Percentiles rank a stretch among this genome's conserved stretches.
phyloP scores from a whole-genome alignment of 2,329 filamentous ascomycete species.

The Metarhizium sp. region DNA sequence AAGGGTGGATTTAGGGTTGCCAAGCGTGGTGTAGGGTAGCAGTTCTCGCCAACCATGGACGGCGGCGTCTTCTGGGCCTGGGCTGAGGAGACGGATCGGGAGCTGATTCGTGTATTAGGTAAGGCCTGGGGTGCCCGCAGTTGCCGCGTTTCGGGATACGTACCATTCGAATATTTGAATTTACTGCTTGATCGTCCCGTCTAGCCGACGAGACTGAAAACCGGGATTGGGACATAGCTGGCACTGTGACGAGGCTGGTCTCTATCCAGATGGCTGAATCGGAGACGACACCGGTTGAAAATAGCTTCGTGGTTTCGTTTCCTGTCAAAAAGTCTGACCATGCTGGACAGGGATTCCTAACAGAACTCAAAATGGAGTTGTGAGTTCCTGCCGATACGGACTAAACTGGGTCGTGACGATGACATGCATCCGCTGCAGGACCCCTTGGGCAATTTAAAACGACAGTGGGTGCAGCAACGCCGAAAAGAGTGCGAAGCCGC shows the following conservation, averaged over 20 bases:
- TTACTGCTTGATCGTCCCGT: conserved; percentile 19
- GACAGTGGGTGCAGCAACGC: background rate
- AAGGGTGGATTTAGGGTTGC: too few species aligned
- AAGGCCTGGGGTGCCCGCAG: background rate
- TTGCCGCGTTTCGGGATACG: conserved; percentile 4
- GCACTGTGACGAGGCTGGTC: background rate
- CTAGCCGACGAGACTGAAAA: conserved; percentile 2
- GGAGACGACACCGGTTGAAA: background rate
- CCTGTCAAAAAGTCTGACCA: background rate
- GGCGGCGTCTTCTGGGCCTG: too few species aligned
- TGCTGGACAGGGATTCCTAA: background rate
- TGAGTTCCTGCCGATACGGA: background rate
- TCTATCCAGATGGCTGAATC: background rate
- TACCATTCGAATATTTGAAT: conserved; percentile 9
- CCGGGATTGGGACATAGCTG: background rate
- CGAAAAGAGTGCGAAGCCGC: background rate
- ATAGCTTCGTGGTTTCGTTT: background rate
- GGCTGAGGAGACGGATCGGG: too few species aligned
- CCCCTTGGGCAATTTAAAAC: conserved; percentile 7
- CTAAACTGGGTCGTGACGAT: background rate
- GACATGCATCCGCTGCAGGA: conserved; percentile 1
- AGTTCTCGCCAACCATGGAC: too few species aligned
- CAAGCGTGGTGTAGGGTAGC: too few species aligned
- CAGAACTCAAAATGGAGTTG: background rate
- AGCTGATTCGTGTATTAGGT: too few species aligned